Conservation (phyloP, 2,329 filamentous ascomycete species). For the Claviceps sp. region DNA sequence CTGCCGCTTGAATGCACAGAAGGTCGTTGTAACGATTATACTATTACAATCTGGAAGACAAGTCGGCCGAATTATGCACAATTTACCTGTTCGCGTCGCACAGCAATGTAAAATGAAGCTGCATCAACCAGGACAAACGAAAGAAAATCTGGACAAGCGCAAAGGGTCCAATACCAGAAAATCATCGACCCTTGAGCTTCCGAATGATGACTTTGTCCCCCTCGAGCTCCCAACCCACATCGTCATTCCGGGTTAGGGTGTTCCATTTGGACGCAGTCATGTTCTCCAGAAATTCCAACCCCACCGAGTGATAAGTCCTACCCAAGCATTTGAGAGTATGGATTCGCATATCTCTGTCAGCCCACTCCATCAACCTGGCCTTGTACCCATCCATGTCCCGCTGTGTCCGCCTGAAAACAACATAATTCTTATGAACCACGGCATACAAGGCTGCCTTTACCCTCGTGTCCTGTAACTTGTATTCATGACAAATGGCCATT, state of each 20-base stretch:
- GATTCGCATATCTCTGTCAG: slow-evolving; percentile 57
- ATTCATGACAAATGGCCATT: slow-evolving; percentile 48
- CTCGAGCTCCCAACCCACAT: slow-evolving; percentile 75
- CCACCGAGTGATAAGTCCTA: slow-evolving; percentile 63
- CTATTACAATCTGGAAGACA: too few species aligned
- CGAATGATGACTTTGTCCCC: slow-evolving; percentile 65
- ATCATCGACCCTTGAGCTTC: slow-evolving; percentile 23
- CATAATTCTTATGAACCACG: slow-evolving; percentile 71
- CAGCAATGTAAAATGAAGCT: too few species aligned
- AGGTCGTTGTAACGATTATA: too few species aligned
- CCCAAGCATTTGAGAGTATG: slow-evolving; percentile 81
- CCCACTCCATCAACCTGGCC: slow-evolving; percentile 67
- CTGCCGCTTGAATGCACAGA: too few species aligned
- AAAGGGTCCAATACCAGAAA: too few species aligned
- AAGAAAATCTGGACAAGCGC: too few species aligned
- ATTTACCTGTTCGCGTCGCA: too few species aligned
- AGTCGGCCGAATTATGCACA: too few species aligned
- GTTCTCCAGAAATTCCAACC: slow-evolving; percentile 54
- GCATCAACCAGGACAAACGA: too few species aligned
- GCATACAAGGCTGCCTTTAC: slow-evolving; percentile 57
- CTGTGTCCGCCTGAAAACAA: slow-evolving; percentile 60
- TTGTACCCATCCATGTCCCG: slow-evolving; percentile 67
- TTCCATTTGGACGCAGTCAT: slow-evolving; percentile 59
- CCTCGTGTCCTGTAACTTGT: slow-evolving; percentile 50
- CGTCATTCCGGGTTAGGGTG: slow-evolving; percentile 50